phyloP scores from a whole-genome alignment of 805 yeast species.

The Pichia membranifaciens region DNA sequence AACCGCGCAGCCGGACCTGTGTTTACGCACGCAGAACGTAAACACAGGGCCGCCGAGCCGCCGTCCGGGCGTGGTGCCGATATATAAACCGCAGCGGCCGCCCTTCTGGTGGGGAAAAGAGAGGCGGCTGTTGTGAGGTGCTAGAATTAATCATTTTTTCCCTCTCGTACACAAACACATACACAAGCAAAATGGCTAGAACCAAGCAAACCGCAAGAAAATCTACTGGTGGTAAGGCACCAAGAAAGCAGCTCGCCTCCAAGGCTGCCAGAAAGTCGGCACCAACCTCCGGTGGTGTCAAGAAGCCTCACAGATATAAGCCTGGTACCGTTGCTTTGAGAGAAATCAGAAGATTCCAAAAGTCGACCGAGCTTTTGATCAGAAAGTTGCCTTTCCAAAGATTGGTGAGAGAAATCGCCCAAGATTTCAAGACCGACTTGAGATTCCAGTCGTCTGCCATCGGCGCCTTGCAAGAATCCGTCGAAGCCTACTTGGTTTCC shows the following conservation, averaged over 20 bases:
- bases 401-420: slow-evolving; percentile 92
- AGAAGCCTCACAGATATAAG: slow-evolving; percentile 94
- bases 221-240: slow-evolving; percentile 94
- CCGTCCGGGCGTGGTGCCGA: not conserved
- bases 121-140: too few species aligned
- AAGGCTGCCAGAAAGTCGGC: slow-evolving; percentile 93
- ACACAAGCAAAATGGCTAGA: slow-evolving; percentile 62
- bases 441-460: slow-evolving; percentile 97
- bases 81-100: not conserved
- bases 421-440: slow-evolving; percentile 86
- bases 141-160: not conserved
- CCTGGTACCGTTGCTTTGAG: slow-evolving; percentile 96
- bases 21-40: slow-evolving; percentile 5
- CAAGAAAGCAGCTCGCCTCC: slow-evolving; percentile 89
- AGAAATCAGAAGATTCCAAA: slow-evolving; percentile 97
- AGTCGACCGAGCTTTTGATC: slow-evolving; percentile 89
- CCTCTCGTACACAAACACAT: slow-evolving; percentile 4
- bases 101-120: not conserved
- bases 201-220: slow-evolving; percentile 93
- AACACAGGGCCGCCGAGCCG: slow-evolving; percentile 1
- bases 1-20: not conserved
- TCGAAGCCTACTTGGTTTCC: slow-evolving; percentile 95
- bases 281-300: slow-evolving; percentile 88
- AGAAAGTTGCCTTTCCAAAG: slow-evolving; percentile 97
- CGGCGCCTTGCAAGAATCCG: slow-evolving; percentile 97